phyloP scores from a whole-genome alignment of 805 yeast species.

The Yueomyces sp. region DNA sequence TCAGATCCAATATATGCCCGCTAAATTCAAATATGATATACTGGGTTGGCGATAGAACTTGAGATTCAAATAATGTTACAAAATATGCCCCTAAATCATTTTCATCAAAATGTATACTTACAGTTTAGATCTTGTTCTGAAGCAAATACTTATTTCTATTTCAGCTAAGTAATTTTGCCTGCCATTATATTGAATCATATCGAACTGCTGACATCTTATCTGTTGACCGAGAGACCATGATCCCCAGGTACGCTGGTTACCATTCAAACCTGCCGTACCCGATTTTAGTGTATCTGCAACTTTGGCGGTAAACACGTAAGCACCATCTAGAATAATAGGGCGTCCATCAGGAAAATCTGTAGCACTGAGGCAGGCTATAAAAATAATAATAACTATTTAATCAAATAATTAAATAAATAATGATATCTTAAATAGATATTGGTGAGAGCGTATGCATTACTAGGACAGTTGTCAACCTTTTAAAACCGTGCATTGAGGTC shows the following conservation, averaged over 20 bases:
- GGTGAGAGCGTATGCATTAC: slow-evolving; percentile 43
- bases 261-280: slow-evolving; percentile 73
- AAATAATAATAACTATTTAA: too few species aligned
- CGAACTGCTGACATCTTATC: slow-evolving; percentile 54
- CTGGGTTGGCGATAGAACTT: slow-evolving; percentile 82
- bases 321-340: slow-evolving; percentile 56
- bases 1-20: slow-evolving; percentile 58
- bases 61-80: slow-evolving; percentile 52
- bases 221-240: slow-evolving; percentile 69
- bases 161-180: slow-evolving; percentile 68
- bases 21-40: slow-evolving; percentile 69
- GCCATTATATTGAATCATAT: slow-evolving; percentile 45
- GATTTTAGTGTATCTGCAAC: slow-evolving; percentile 46
- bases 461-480: slow-evolving; percentile 35
- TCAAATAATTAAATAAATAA: too few species aligned
- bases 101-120: slow-evolving; percentile 56
- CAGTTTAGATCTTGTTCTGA: slow-evolving; percentile 57
- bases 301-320: slow-evolving; percentile 61
- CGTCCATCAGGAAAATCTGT: slow-evolving; percentile 58
- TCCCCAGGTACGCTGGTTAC: slow-evolving; percentile 85
- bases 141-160: slow-evolving; percentile 68
- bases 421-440: slow-evolving; percentile 28
- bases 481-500: slow-evolving; percentile 23
- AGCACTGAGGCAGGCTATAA: slow-evolving; percentile 51
- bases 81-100: slow-evolving; percentile 66